These are phyloP conservation scores for Bipolaris zeicola DNA, from an alignment of 2,329 filamentous ascomycete species.

Conservation along the genomic window DNA sequence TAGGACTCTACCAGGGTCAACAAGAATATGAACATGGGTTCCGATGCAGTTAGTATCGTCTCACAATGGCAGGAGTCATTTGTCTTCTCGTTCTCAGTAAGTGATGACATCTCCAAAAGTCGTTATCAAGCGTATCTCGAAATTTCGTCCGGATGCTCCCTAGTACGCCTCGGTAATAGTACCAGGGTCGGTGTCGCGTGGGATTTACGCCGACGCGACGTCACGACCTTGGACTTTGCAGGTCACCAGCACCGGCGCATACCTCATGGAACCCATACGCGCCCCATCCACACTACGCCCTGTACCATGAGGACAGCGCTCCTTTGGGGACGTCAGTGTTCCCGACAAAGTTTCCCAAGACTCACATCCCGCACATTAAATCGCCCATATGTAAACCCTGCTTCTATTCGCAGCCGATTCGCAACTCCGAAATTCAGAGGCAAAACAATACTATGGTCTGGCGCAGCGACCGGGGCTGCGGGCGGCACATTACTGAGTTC, in stretches of 20 bases:
- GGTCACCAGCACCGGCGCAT: constrained; percentile 1
- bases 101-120: background rate
- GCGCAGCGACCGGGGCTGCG: constrained; percentile 30
- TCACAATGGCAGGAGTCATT: background rate
- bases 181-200: constrained; percentile 24
- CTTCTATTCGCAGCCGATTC: constrained; percentile 40
- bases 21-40: background rate
- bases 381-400: constrained; percentile 36
- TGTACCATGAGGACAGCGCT: constrained; percentile 57
- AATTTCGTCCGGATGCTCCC: constrained; percentile 4
- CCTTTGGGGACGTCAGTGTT: constrained; percentile 57
- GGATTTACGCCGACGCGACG: constrained; percentile 28
- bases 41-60: background rate
- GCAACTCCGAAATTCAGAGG: constrained; percentile 44
- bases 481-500: constrained; percentile 55
- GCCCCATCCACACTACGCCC: constrained; percentile 24
- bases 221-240: constrained; percentile 22
- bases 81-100: background rate
- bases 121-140: background rate
- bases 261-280: constrained; percentile 36
- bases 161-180: background rate
- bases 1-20: background rate
- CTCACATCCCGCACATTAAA: constrained; percentile 24
- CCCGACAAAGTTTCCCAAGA: constrained; percentile 48
- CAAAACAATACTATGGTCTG: constrained; percentile 42